Base-by-base conservation (phyloP, 345 rosid species). In the Erucastrum elatum region DNA sequence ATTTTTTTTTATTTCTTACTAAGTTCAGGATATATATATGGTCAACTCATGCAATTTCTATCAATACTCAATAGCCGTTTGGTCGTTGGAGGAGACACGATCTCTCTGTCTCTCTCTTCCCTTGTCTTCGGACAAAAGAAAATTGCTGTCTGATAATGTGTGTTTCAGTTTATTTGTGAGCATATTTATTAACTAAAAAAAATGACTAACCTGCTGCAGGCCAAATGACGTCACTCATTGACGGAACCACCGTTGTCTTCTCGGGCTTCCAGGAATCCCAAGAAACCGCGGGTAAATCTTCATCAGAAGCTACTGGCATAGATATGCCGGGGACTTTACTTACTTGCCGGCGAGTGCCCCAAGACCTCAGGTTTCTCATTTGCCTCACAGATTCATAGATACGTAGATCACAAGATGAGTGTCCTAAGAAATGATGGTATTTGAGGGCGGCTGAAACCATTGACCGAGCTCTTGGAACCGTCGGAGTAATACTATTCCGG, bases 221-320 rank as follows among this genome's bases (percentile, higher is more conserved):
- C 98, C 98, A 93, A 65, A 91, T 68, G 83, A 91, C 81, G 81
- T 93, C 98, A 70, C 98, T 93, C 71, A 91, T 77, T 3, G 84
- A 62, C 61, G 89, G 78, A 70, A 87, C 82, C 62, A 53, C 70
- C 59, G 73, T 10, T 65, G 70, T 68, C 66, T 83, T 83, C 37
- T 85, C 84, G 0, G 98, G 96, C 62, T 82, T 91, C 96, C 93
- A 93, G 17, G 88, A 77, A 6, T 89, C 98, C 90, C 90, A 88
- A 33, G 71, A 58, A 1, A 87, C 84, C 0, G 84, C 75, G 4
- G 81, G 64, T 9, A 72, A 72, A 33, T 78, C 74, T 0, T 78
- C 74, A 44, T 64, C 56, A 0, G 82, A 78, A 72, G 58, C 78
- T 55, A 77, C 72, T n/a, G 76, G 49, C 74, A 61, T 49, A 66